Evolutionary conservation across 2,329 filamentous ascomycete species (phyloP), one percentile per base, ranked within the genome.

Genomic region (Aspergillus sp.): DNA sequence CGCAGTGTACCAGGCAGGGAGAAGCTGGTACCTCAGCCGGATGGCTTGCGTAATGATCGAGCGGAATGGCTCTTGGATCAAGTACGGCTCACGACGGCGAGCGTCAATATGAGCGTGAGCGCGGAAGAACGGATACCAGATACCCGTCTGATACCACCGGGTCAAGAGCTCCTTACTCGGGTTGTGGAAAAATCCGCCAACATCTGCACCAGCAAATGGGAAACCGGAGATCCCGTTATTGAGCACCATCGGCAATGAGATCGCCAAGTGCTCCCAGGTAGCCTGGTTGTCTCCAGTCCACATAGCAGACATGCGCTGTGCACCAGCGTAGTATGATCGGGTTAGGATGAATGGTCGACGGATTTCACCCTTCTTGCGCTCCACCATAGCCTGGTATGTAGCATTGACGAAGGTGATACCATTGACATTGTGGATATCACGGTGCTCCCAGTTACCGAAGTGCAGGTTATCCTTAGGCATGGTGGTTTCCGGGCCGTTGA

Each of bases 381-480:
- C 87, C 30, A 93, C 76, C 54, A 99, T 79, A 33, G 90, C 95
- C 70, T 96, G 83, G 70, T 89, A 96, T 0, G 93, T 98, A 15
- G 95, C 93, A 63, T 98, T 97, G 75, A 96, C 87, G 75, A 97
- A 92, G 2, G 95, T 97, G 81, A 98, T 83, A 52, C 95, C 95
- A 73, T 98, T 95, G 66, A 98, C 73, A 75, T 99, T 98, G 81
- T 99, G 95, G 5, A 99, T 79, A 71, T 99, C 95, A 62, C 95
- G 90, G 73, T 99, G 95, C 75, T 99, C 95, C 95, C 95, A 99
- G 70, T 89, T 86, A 52, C 86, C 93, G 69, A 89, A 79, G 73
- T 99, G 95, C 30, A 99, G 77, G 72, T 99, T 99, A 79, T 99
- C 95, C 77, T 97, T 97, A 61, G 95, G 95, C 93, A 98, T 98